Evolutionary conservation across 331 rosid species (phyloP).

Genomic region (Telfairia occidentalis): DNA sequence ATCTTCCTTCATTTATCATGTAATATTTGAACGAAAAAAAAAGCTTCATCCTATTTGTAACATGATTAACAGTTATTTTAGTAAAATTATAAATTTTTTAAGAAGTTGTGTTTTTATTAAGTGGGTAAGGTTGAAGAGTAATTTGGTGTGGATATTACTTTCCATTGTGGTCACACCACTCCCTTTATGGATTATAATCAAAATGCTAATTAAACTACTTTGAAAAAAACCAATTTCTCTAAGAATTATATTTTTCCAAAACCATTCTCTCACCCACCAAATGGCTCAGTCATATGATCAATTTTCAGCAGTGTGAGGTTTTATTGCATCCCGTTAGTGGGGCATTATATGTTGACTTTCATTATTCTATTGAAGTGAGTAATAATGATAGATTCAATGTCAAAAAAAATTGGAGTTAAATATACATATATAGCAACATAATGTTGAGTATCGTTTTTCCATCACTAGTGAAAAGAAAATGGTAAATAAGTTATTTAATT

Average conservation of each 20-base stretch:
- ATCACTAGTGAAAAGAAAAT: too few species aligned
- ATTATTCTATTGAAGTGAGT: not conserved
- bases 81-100: too few species aligned
- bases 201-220: not conserved
- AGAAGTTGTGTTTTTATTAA: too few species aligned
- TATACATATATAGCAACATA: not conserved
- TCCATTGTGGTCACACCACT: slow-evolving; percentile 6
- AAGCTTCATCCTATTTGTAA: too few species aligned
- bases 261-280: not conserved
- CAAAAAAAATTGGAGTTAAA: not conserved
- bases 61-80: too few species aligned
- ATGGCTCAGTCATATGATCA: not conserved
- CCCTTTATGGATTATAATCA: not conserved
- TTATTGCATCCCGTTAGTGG: not conserved
- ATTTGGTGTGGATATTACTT: not conserved
- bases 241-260: not conserved
- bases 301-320: not conserved
- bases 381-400: not conserved
- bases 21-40: too few species aligned
- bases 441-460: not conserved
- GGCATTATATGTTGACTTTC: not conserved
- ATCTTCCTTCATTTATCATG: too few species aligned
- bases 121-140: not conserved
- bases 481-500: too few species aligned
- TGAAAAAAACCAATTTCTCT: not conserved